Evolutionary conservation across 140 eudicot species (phyloP), one percentile per base, ranked within the genome.

Genomic region (Stevia rebaudiana): DNA sequence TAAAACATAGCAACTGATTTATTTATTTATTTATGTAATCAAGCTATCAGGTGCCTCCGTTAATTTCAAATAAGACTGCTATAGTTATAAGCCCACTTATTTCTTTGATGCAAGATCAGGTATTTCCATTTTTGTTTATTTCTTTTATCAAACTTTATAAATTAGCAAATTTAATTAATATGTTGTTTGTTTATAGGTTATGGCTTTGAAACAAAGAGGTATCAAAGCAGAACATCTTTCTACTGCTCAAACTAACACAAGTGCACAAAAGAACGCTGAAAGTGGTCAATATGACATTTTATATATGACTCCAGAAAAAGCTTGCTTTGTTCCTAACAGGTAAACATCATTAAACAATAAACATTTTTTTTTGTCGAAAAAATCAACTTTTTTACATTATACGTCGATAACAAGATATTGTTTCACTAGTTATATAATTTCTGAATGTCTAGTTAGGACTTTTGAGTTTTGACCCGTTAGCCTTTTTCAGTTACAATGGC

Each of bases 61-160:
- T 90, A 79, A 43, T 90, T 56, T 55, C 86, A 4, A 79, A 79
- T 25, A 86, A 77, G 85, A 86, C 94, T 16, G 95, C 95, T 63
- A 63, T 86, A 22, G 88, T 90, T 39, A 82, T 90, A 62, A 90
- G 97, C 63, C 97, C 95, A 22, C 94, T 90, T 54, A 74, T 90
- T 21, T 90, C 97, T 59, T 69, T 90, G 71, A 90, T 90, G 97
- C 97, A 90, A 69, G 97, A 90, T 80, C 97, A 90, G 95, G 95
- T 90, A 60, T 41, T 33, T 33, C 10, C 58, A 56, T 33, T 62
- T 50, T 30, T 46, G 30, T 37, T 13, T n/a, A 36, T 37, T 61
- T 11, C 4, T 18, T 8, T 33, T n/a, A 42, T 21, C 13, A 15
- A 62, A 12, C 6, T 48, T 4, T 3, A 65, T 16, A 31, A 13